phyloP scores from a whole-genome alignment of 257 asterid species.

The Voacanga thouarsii region DNA sequence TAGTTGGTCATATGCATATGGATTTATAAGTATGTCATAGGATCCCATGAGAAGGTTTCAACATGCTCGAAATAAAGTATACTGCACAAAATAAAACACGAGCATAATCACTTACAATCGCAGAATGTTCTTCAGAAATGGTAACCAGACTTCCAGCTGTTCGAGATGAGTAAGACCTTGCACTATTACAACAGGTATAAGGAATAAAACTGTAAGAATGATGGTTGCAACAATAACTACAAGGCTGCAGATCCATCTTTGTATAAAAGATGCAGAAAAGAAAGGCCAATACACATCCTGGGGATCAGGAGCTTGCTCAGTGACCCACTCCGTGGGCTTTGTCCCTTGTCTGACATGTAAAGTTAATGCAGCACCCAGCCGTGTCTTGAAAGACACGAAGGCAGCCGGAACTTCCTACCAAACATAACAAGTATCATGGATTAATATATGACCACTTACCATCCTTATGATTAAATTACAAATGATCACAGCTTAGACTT shows the following conservation, averaged over 20 bases:
- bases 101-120: slow-evolving; percentile 46
- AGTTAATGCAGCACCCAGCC: slow-evolving; percentile 72
- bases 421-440: neutral
- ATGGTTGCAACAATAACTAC: slow-evolving; percentile 53
- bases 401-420: slow-evolving; percentile 89
- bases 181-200: slow-evolving; percentile 75
- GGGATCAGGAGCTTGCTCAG: slow-evolving; percentile 94
- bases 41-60: neutral
- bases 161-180: slow-evolving; percentile 96
- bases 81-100: neutral
- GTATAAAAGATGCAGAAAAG: slow-evolving; percentile 77
- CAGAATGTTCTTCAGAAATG: slow-evolving; percentile 69
- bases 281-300: slow-evolving; percentile 95
- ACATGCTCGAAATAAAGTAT: neutral
- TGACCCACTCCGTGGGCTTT: slow-evolving; percentile 85
- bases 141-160: slow-evolving; percentile 77
- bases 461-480: neutral
- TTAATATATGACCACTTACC: neutral
- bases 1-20: neutral
- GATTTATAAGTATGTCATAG: neutral
- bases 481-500: neutral
- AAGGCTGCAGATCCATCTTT: slow-evolving; percentile 69
- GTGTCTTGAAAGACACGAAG: slow-evolving; percentile 88
- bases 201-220: slow-evolving; percentile 60
- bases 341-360: slow-evolving; percentile 70